These are phyloP conservation scores for Parafenestella ontariensis DNA, from an alignment of 2,329 filamentous ascomycete genomes.

Conservation along the genomic window DNA sequence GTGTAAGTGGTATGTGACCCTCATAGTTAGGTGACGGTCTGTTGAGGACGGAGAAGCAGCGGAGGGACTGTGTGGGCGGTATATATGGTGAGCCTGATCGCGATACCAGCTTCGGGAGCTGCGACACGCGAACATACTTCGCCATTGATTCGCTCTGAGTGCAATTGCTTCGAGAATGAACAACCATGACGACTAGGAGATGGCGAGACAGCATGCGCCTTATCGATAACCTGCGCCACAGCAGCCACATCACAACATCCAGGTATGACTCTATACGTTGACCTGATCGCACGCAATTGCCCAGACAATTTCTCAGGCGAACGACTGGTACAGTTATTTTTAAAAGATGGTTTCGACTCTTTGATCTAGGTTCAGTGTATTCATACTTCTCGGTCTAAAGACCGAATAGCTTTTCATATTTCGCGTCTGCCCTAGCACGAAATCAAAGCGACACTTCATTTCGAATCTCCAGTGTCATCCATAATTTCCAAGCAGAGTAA, in stretches of 20 bases:
- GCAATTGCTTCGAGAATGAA: neutral
- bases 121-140: slow-evolving; percentile 13
- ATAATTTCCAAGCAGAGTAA: too few species aligned
- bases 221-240: slow-evolving; percentile 30
- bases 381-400: too few species aligned
- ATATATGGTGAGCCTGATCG: neutral
- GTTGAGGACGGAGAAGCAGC: slow-evolving; percentile 80
- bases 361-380: neutral
- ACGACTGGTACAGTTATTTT: neutral
- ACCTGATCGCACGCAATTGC: neutral
- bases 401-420: too few species aligned
- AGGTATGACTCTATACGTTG: slow-evolving; percentile 1
- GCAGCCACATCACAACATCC: slow-evolving; percentile 9
- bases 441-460: too few species aligned
- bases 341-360: too few species aligned
- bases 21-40: slow-evolving; percentile 88
- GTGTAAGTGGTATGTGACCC: slow-evolving; percentile 88
- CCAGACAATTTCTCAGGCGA: neutral
- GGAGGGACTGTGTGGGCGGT: slow-evolving; percentile 19
- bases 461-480: too few species aligned
- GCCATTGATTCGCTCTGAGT: slow-evolving; percentile 20
- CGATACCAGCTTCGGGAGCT: slow-evolving; percentile 12
- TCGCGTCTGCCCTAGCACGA: too few species aligned
- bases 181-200: too few species aligned
- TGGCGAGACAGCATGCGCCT: slow-evolving; percentile 14